These are phyloP conservation scores for Colletotrichum tamarilloi DNA, from an alignment of 2,329 filamentous ascomycete species.

Conservation along the genomic window DNA sequence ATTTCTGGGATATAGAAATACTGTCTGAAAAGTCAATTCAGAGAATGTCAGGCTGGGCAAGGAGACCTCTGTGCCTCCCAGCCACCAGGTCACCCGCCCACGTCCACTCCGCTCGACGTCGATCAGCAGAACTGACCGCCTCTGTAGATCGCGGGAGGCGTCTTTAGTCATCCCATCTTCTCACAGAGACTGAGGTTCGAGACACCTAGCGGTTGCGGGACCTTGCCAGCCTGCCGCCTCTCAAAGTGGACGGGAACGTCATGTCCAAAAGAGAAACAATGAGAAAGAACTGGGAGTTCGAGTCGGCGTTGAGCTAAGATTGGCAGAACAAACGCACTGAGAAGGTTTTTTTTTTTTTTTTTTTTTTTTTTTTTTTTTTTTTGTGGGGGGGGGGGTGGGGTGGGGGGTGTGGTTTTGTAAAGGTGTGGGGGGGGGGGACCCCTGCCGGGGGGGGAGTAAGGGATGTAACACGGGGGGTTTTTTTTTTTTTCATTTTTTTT, in stretches of 20 bases:
- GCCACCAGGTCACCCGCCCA: neutral
- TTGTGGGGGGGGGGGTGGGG: too few species aligned
- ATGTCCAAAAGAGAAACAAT: neutral
- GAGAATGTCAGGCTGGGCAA: neutral
- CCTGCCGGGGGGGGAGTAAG: too few species aligned
- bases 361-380: too few species aligned
- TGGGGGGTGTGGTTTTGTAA: too few species aligned
- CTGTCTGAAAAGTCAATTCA: conserved; percentile 21
- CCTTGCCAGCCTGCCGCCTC: neutral
- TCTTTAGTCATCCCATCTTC: neutral
- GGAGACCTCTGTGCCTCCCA: neutral
- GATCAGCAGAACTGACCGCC: conserved; percentile 20
- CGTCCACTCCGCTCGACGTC: neutral
- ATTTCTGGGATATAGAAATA: neutral
- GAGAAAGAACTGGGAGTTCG: neutral
- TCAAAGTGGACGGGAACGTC: neutral
- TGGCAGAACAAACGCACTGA: neutral
- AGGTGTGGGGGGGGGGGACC: too few species aligned
- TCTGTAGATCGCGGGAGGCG: conserved; percentile 9
- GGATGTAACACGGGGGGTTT: too few species aligned
- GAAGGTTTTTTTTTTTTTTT: neutral
- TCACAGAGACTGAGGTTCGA: neutral
- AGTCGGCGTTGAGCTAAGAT: neutral
- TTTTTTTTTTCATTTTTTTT: too few species aligned
- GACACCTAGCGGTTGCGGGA: neutral